Conservation (phyloP, 2,329 filamentous ascomycete species). For the Colletotrichum sp. region DNA sequence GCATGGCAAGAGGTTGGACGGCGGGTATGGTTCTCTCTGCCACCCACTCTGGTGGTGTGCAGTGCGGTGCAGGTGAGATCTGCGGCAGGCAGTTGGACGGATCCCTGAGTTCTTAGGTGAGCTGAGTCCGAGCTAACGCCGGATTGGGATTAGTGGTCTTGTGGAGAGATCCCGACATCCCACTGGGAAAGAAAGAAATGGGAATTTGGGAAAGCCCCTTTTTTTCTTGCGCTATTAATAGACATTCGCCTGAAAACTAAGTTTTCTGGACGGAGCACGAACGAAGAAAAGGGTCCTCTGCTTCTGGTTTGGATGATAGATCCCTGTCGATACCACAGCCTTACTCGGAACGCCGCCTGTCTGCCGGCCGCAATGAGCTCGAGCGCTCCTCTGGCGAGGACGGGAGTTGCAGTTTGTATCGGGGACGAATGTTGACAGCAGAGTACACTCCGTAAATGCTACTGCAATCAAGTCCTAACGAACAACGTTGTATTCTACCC, state of each 20-base stretch:
- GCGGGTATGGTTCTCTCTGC: background rate
- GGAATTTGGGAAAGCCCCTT: background rate
- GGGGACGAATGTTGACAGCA: background rate
- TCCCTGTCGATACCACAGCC: background rate
- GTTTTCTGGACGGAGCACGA: background rate
- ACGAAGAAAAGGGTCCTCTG: background rate
- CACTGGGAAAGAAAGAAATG: background rate
- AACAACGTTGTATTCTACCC: background rate
- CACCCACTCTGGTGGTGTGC: background rate
- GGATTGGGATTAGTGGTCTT: background rate
- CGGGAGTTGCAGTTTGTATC: background rate
- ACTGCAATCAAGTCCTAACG: background rate
- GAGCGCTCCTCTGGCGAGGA: background rate
- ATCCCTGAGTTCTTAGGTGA: slow-evolving; percentile 10
- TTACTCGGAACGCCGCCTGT: background rate
- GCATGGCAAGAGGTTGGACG: background rate
- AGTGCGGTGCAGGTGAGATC: background rate
- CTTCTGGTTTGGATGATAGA: background rate
- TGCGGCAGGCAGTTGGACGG: background rate
- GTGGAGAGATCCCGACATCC: slow-evolving; percentile 1
- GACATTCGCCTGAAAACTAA: background rate
- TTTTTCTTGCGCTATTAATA: slow-evolving; percentile 5
- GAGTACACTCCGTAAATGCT: background rate
- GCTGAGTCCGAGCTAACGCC: background rate
- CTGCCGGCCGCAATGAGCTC: background rate